Evolutionary conservation across 208 protist genomes (phyloP), one percentile per base, ranked within the genome.

Genomic region (Leishmania tarentolae): DNA sequence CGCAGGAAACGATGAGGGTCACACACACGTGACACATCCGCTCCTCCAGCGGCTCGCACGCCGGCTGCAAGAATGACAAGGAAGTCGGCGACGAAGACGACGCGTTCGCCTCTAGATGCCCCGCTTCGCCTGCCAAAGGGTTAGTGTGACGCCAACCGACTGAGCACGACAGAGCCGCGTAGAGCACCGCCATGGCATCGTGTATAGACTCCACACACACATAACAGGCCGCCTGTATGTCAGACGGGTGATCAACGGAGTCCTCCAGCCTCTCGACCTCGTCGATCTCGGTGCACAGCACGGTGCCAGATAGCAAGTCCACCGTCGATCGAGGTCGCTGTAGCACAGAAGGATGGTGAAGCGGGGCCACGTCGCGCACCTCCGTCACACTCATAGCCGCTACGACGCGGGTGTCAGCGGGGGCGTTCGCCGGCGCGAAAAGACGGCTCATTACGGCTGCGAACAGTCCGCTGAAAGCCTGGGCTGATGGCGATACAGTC

Each of bases 171-270:
- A 87, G 71, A 28, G 84, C 84, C 47, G 81, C 52, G 61, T 77
- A 57, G 24, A 87, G 76, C 35, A 87, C 80, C 46, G 63, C 46
- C 59, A 71, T 53, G 5, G 81, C 84, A 53, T 79, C 84, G 11
- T 72, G 77, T 2, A 76, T 4, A 11, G 80, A 84, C 35, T 31
- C 17, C 72, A 83, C 80, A 35, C 73, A 66, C 59, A 87, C 77
- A 77, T 87, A 87, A 74, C 75, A 84, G 21, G 84, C 80, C 21
- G 84, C 84, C 1, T 80, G 84, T 44, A 87, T 87, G 61, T 87
- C 84, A 11, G 80, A 80, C 8, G 80, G 81, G 59, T 72, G 40
- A 70, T 84, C 84, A 7, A 53, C 69, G 5, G 50, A 72, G 42
- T 56, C 66, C 11, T 46, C 47, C 52, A 37, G 4, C 11, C 44